Percentiles rank a stretch among this genome's conserved stretches.
Conservation (phyloP, 768 basidiomycete genomes). For the Mycena pura region DNA sequence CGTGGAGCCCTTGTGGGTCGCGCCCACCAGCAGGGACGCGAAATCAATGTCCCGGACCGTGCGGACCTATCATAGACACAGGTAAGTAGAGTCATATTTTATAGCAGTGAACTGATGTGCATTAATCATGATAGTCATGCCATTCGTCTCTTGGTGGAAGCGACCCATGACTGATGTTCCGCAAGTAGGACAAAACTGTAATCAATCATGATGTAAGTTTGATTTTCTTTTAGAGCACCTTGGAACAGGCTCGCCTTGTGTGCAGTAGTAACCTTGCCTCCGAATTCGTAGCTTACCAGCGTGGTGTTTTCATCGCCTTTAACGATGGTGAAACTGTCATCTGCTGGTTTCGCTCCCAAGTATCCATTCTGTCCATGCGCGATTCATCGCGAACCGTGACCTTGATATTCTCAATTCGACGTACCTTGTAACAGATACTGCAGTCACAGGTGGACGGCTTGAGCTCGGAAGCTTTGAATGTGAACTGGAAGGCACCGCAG, state of each 20-base stretch:
- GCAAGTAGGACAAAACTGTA: constrained; percentile 20
- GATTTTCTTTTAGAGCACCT: neutral
- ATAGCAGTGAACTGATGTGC: neutral
- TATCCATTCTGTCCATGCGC: constrained; percentile 5
- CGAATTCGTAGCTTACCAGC: constrained; percentile 9
- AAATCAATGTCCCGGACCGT: neutral
- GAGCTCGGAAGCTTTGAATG: constrained; percentile 3
- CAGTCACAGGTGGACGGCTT: neutral
- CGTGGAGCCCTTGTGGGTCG: neutral
- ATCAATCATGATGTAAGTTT: neutral
- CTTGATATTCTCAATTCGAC: neutral
- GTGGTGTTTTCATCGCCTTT: neutral
- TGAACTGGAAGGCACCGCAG: too few relatives aligned
- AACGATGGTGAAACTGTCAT: neutral
- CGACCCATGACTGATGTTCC: constrained; percentile 12
- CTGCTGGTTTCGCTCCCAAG: neutral
- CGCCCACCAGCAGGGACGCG: neutral
- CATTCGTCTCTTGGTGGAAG: neutral
- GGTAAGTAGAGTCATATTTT: neutral
- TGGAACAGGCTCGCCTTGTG: constrained; percentile 1
- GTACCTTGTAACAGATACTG: constrained; percentile 13
- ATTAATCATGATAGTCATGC: neutral
- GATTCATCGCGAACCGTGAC: neutral
- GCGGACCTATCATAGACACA: neutral
- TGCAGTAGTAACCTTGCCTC: neutral